phyloP scores from a whole-genome alignment of 441 rosid species.

The Kokia cookei region DNA sequence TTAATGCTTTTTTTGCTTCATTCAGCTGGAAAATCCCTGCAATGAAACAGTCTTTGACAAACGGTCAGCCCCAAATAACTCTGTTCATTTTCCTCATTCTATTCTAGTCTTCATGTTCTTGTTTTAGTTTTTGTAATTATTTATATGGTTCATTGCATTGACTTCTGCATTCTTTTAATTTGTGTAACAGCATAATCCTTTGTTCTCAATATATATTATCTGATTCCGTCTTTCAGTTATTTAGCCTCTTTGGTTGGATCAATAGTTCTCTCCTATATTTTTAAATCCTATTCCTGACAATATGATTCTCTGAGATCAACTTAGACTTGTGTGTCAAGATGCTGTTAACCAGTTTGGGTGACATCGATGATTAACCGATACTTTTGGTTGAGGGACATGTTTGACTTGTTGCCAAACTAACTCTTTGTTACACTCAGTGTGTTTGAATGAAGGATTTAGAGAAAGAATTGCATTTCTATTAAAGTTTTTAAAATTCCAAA shows the following conservation, averaged over 20 bases:
- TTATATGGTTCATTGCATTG: not conserved
- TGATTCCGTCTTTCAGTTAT: not conserved
- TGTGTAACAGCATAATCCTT: not conserved
- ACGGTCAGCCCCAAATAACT: constrained; percentile 13
- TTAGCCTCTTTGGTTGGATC: not conserved
- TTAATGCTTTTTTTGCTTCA: constrained; percentile 62
- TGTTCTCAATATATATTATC: not conserved
- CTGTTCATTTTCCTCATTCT: not conserved
- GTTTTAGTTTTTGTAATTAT: not conserved
- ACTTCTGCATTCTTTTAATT: not conserved
- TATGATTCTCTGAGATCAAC: not conserved
- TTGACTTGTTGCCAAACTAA: not conserved
- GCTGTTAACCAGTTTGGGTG: not conserved
- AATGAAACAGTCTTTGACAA: constrained; percentile 5
- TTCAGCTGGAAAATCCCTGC: constrained; percentile 71
- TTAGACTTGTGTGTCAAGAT: not conserved
- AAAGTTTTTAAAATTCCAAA: too few species aligned
- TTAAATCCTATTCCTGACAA: not conserved
- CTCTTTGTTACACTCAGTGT: not conserved
- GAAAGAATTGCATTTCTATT: too few species aligned
- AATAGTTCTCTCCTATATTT: not conserved
- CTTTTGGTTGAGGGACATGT: not conserved
- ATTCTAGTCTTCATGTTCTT: not conserved
- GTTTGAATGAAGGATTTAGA: too few species aligned
- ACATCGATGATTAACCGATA: not conserved